Base-by-base conservation (phyloP, 164 flowering plant genomes). In the Sedum album region DNA sequence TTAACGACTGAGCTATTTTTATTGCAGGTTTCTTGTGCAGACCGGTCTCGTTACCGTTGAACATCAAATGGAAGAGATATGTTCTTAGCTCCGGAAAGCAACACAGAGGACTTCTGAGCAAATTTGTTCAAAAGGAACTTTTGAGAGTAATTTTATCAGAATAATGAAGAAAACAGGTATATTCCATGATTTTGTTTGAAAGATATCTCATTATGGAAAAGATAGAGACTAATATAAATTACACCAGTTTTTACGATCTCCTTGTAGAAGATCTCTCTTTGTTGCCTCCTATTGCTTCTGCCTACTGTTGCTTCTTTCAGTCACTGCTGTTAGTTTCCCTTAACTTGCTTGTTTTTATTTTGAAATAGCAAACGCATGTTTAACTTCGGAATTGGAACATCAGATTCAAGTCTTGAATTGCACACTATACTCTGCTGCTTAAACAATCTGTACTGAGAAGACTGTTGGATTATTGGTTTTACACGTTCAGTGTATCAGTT, bases 1-100 rank as follows among this genome's bases (percentile, higher is more conserved):
- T n/a, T 11, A 57, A 60, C 14, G n/a, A 57, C 21, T 60, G 18
- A 20, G 33, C 41, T 8, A 1, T 61, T 31, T 6, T 38, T 70
- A 63, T 26, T 77, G 78, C 86, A 90, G 96, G 76, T 92, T 88
- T 79, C 96, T 92, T 74, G 82, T 80, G 2, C 80, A 90, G 78
- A 92, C 88, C 25, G 96, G 96, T 39, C 75, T 93, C 98, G n/a
- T n/a, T n/a, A n/a, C n/a, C n/a, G n/a, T n/a, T n/a, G n/a, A n/a
- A n/a, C n/a, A n/a, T n/a, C n/a, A 93, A 82, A 86, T 90, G 88
- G 79, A 79, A 68, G 95, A n/a, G n/a, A 93, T 78, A 75, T 90
- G 80, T 85, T 88, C 39, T 69, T 93, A 73, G 77, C 62, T 51
- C 79, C 84, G 18, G 79, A 77, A 66, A 78, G 77, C 64, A 39